Base-by-base conservation (phyloP, 768 basidiomycete species). In the Polyporus arcularius region DNA sequence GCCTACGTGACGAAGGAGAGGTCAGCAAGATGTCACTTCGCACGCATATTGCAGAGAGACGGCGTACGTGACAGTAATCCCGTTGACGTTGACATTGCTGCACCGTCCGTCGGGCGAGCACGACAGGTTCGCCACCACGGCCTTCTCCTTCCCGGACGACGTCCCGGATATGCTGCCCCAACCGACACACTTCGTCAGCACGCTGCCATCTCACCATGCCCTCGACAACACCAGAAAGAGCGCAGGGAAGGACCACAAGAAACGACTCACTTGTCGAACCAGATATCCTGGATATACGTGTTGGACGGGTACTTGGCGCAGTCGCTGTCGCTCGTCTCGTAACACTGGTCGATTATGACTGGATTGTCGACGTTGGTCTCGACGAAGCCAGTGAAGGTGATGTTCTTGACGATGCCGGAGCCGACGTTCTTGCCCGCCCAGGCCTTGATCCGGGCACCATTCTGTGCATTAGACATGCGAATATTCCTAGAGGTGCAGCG, bases 391-490 rank as follows among this genome's bases (percentile, higher is more conserved):
- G 70, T 64, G 70, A 83, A 86, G 0, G 82, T 83, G 67, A 85
- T 72, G 63, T 85, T 85, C 68, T 80, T 78, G 46, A 85, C 84
- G 46, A 83, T 79, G 8, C 84, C 85, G 40, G 80, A 78, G 4
- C 86, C 85, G 31, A 85, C 83, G 54, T 80, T 79, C 15, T 78
- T 75, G 4, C 86, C 87, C 5, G 85, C 86, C 76, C 81, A 89
- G 0, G 85, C 82, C 70, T 89, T 89, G 72, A 88, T 88, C 38
- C 87, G 78, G 1, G 85, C 86, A 1, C 86, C 87, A 63, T 88
- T 88, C 66, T 85, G 76, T 10, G 84, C 83, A 57, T 86, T 85
- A 11, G 79, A 73, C 84, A 87, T 86, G 32, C 72, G 76, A 62
- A 88, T 77, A 65, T 86, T 83, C 45, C 80, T 84, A 64, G 21